Base-by-base conservation (phyloP, 495 filamentous ascomycete species). In the Aspergillus leporis region DNA sequence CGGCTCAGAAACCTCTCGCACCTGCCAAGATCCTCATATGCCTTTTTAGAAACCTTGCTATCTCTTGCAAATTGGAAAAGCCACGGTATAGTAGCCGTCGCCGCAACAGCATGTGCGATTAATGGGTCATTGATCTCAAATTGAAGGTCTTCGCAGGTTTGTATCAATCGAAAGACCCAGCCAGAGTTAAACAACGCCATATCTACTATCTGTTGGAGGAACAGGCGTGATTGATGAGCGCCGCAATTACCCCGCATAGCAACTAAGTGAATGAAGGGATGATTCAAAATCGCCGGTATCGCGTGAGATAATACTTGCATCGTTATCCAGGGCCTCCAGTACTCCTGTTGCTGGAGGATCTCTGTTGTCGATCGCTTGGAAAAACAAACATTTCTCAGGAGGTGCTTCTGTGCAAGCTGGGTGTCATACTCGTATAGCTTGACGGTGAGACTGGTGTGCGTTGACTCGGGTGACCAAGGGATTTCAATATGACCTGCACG, bases 51-150 rank as follows among this genome's bases (percentile, higher is more conserved):
- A 14, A 36, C 34, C 34, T 14, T 36, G 34, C 2, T 3, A 36
- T 61, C 59, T 13, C 41, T 57, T n/a, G 59, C 59, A 41, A 61
- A 57, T 22, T 51, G 49, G 30, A 61, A 61, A 3, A 61, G 56
- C 59, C 59, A 61, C 13, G 51, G 47, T 2, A 57, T 49, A 4
- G 48, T 57, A 4, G 59, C 59, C 5, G 49, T n/a, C 1, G 50
- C 40, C 0, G 48, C 59, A 1, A 61, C 31, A 5, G 52, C 25
- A 9, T 51, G 54, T 0, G 34, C 59, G 0, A 61, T 10, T 7
- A 61, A 34, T 0, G 59, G 59, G 13, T 61, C 59, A 21, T 46
- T 34, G 25, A 61, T 32, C 2, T 52, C 34, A 13, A 47, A 25
- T 4, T 30, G 25, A 14, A 51, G 54, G 3, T 40, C 6, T 5